Percentiles rank a stretch among this genome's conserved stretches.
Conservation (phyloP, 2,329 filamentous ascomycete species). For the Fusarium globosum region DNA sequence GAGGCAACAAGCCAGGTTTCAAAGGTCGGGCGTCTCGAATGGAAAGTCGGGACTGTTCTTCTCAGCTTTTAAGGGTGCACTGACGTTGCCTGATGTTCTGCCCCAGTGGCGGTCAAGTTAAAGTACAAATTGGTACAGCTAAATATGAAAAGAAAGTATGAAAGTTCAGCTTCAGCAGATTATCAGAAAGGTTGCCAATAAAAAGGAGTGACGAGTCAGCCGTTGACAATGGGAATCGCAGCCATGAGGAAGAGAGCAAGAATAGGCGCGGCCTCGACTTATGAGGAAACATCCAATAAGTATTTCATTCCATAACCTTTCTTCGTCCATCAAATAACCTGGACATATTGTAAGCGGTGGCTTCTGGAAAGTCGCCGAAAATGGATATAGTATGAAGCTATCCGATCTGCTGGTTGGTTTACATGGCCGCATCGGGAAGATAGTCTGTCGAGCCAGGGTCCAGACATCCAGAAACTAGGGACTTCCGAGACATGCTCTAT, state of each 20-base stretch:
- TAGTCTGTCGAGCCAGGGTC: not conserved
- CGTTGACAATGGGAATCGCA: not conserved
- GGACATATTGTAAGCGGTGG: not conserved
- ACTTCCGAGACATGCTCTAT: not conserved
- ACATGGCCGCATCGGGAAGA: constrained; percentile 27
- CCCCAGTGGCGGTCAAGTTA: not conserved
- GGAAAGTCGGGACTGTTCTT: not conserved
- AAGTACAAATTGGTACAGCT: not conserved
- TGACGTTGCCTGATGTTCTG: not conserved
- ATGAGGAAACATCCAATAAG: not conserved
- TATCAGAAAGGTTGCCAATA: not conserved
- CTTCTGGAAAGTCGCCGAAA: constrained; percentile 28
- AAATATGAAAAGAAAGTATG: not conserved
- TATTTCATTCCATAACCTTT: not conserved
- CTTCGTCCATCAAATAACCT: not conserved
- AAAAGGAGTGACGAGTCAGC: not conserved
- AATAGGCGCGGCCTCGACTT: constrained; percentile 7
- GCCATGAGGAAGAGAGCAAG: not conserved
- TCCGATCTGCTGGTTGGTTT: constrained; percentile 4
- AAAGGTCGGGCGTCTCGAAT: not conserved
- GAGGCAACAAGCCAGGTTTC: not conserved
- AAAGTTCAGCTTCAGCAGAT: not conserved
- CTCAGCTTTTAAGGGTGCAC: not conserved
- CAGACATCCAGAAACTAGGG: constrained; percentile 5
- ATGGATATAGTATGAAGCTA: constrained; percentile 11